Base-by-base conservation (phyloP, 2,329 filamentous ascomycete genomes). In the Acarospora socialis region DNA sequence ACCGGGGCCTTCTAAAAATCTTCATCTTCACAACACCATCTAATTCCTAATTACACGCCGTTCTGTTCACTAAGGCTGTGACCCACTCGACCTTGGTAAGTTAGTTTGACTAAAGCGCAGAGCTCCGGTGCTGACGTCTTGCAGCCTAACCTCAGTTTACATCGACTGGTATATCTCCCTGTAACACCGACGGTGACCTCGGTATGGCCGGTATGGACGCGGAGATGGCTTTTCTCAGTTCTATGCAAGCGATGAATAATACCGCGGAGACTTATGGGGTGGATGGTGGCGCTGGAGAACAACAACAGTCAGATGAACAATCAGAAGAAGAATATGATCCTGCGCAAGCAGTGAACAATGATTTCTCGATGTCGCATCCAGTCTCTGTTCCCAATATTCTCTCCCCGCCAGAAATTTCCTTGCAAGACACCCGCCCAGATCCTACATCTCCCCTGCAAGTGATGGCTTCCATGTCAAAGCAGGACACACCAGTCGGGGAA, bases 271-370 rank as follows among this genome's bases (percentile, higher is more conserved):
- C 46, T 36, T 51, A 45, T 43, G 46, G 49, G 42, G 39, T 47
- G 38, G 44, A 47, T 42, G 57, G 56, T 49, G 53, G 49, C 52
- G 51, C 60, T 43, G 70, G 66, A 63, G 61, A 58, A 49, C 61
- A 65, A 49, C 61, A 65, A 52, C 60, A 54, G 51, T 54, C 63
- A 56, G 63, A 65, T 55, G 63, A 62, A 54, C 65, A 57, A 46
- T 60, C 61, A 48, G 63, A 65, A 47, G 63, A 69, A 55, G 72
- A 70, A 53, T 63, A 63, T 55, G 59, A 67, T 52, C 60, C 59
- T 49, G 59, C 63, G 50, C 61, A 66, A 55, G 51, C 55, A 45
- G 44, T 60, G 37, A 52, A 56, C 45, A 52, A 55, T 39, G 40
- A 36, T 34, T 42, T 43, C 33, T 42, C n/a, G n/a, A n/a, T n/a